Conservation (phyloP, 1,284 basidiomycete species). For the Neolentinus lepideus region DNA sequence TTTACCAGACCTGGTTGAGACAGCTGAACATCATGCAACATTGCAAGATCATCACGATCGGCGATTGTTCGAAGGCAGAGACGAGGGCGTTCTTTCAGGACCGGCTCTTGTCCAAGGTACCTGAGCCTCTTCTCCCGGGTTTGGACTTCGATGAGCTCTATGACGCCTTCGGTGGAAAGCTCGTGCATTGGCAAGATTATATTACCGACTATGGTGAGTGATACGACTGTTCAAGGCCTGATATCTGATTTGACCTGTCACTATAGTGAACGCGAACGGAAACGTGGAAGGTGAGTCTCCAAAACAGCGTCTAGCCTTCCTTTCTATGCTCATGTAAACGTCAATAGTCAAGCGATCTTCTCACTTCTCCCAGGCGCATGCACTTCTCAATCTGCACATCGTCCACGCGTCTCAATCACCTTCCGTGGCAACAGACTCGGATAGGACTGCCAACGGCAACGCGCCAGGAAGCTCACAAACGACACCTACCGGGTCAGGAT, state of each 20-base stretch:
- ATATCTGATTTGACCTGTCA: conserved; percentile 1
- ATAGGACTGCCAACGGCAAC: conserved; percentile 10
- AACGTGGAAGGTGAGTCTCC: conserved; percentile 30
- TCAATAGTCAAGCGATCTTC: conserved; percentile 60
- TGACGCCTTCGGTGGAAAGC: conserved; percentile 74
- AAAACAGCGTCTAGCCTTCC: background rate
- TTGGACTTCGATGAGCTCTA: conserved; percentile 68
- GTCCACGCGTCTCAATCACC: conserved; percentile 62
- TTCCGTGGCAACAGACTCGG: conserved; percentile 11
- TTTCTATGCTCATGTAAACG: background rate
- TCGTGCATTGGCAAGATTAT: conserved; percentile 76
- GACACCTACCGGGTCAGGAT: conserved; percentile 30
- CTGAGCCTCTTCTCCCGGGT: conserved; percentile 40
- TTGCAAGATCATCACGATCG: conserved; percentile 77
- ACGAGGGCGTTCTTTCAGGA: conserved; percentile 60
- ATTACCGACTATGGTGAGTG: conserved; percentile 56
- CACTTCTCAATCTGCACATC: conserved; percentile 66
- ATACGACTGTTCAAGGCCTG: background rate
- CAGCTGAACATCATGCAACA: conserved; percentile 74
- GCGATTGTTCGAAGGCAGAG: conserved; percentile 69
- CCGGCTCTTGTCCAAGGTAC: conserved; percentile 52
- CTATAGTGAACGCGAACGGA: conserved; percentile 26
- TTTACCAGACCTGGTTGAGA: conserved; percentile 77
- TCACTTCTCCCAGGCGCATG: conserved; percentile 72
- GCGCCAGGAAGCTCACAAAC: conserved; percentile 4